Evolutionary conservation across 2,329 filamentous ascomycete species (phyloP), one percentile per base, ranked within the genome.

Genomic region (Diplocarpon mali): DNA sequence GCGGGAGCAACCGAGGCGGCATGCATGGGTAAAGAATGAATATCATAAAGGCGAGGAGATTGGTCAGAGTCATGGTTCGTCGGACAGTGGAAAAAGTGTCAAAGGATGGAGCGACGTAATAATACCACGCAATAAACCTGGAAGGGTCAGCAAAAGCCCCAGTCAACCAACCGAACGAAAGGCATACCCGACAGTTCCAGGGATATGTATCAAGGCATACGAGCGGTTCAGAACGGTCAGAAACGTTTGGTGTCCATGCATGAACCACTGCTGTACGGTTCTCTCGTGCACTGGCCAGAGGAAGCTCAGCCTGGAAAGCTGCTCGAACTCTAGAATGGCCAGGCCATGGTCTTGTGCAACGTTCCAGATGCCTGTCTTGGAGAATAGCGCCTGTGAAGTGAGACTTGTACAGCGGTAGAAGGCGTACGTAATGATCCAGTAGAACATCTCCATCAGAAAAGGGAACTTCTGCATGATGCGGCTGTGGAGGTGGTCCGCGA

Each of bases 381-480:
- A 64, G 42, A 67, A 62, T 8, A 62, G 54, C 16, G 55, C 52
- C 38, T 60, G 53, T 11, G 58, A 58, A 13, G 54, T 48, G 14
- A 60, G 36, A 7, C 48, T 52, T 8, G 60, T 57, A 35, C 50
- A 56, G 29, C 55, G 52, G 35, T 62, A 63, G 27, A 57, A 57
- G 1, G 57, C 54, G 36, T 62, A 60, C 2, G 59, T 80, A 50
- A 80, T 68, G 39, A 74, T 67, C 77, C 78, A 81, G 61, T 81
- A 81, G 56, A 80, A 77, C 74, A 80, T 79, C 58, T 80, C 76
- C 44, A 80, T 71, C 53, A 80, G 57, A 57, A 81, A 81, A 1
- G 76, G 75, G 53, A 76, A 82, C 57, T 78, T 79, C 59, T 80
- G 74, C 47, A 83, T 66, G 44, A 83, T 68, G 20, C 77, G 69